These are phyloP conservation scores for Porphyrellus sp. DNA, from an alignment of 1,284 basidiomycete species.

Conservation along the genomic window DNA sequence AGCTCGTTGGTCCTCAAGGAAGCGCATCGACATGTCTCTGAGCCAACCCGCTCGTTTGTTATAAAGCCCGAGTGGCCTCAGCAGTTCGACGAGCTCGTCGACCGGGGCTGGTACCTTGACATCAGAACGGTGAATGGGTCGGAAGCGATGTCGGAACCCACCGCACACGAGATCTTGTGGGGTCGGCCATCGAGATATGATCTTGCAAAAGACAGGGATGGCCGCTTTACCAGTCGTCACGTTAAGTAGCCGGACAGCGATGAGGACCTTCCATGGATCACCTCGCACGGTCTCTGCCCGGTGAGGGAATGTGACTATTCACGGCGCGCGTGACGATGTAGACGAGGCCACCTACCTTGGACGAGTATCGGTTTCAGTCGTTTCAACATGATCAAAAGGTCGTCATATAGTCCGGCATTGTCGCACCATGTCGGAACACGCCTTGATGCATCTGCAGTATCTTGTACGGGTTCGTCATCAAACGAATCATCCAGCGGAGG, in stretches of 20 bases:
- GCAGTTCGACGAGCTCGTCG: conserved; percentile 41
- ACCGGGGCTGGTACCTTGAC: conserved; percentile 14
- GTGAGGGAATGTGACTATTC: neutral
- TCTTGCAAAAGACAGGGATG: conserved; percentile 45
- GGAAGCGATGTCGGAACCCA: conserved; percentile 17
- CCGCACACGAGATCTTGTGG: conserved; percentile 51
- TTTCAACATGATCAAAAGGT: conserved; percentile 28
- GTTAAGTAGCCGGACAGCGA: conserved; percentile 33
- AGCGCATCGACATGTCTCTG: conserved; percentile 45
- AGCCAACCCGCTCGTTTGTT: conserved; percentile 50
- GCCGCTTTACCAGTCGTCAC: conserved; percentile 32
- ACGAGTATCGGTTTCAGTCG: conserved; percentile 33
- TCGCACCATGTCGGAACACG: neutral
- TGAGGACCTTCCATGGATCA: conserved; percentile 34
- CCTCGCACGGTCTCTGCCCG: conserved; percentile 24
- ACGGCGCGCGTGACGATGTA: neutral
- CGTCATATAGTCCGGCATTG: conserved; percentile 14
- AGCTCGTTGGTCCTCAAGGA: conserved; percentile 39
- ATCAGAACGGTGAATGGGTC: neutral
- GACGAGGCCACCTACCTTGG: conserved; percentile 24
- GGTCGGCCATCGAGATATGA: conserved; percentile 52
- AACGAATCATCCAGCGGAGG: neutral
- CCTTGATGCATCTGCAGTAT: neutral
- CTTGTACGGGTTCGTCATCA: neutral
- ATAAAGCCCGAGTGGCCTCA: conserved; percentile 53